phyloP scores from a whole-genome alignment of 2,329 filamentous ascomycete species.

The Apiospora phragmitis region DNA sequence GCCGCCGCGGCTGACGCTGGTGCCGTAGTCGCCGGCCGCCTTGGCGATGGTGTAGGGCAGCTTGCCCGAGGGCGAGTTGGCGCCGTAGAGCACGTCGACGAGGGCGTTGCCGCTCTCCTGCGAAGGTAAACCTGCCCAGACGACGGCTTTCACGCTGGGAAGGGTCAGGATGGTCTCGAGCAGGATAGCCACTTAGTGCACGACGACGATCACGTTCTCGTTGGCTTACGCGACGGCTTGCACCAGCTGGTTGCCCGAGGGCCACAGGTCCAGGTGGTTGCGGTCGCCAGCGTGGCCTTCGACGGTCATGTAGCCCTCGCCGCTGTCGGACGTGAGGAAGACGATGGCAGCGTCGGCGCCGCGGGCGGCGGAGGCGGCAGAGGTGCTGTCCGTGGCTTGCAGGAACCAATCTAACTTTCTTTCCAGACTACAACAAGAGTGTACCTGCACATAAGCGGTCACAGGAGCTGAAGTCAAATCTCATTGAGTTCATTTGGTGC shows the following conservation, averaged over 20 bases:
- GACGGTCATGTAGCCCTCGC: constrained; percentile 59
- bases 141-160: constrained; percentile 61
- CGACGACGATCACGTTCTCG: constrained; percentile 69
- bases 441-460: not conserved
- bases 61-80: constrained; percentile 59
- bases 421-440: not conserved
- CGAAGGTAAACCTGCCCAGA: constrained; percentile 61
- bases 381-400: constrained; percentile 44
- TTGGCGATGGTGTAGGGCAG: constrained; percentile 59
- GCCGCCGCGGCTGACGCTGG: constrained; percentile 25
- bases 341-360: constrained; percentile 13
- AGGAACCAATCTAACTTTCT: constrained; percentile 26
- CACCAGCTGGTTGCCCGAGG: constrained; percentile 43
- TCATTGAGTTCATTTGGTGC: not conserved
- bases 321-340: constrained; percentile 65
- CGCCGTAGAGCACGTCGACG: constrained; percentile 61
- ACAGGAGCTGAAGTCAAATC: not conserved
- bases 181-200: constrained; percentile 64
- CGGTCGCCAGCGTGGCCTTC: constrained; percentile 62
- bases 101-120: constrained; percentile 63
- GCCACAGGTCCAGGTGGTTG: constrained; percentile 49
- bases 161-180: constrained; percentile 56
- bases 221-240: constrained; percentile 58
- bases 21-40: constrained; percentile 50
- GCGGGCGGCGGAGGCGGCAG: constrained; percentile 11